A percentile compares a stretch with the other conserved stretches of the same genome.
Conservation (phyloP, 2,329 filamentous ascomycete species). For the Microsporum canis region DNA sequence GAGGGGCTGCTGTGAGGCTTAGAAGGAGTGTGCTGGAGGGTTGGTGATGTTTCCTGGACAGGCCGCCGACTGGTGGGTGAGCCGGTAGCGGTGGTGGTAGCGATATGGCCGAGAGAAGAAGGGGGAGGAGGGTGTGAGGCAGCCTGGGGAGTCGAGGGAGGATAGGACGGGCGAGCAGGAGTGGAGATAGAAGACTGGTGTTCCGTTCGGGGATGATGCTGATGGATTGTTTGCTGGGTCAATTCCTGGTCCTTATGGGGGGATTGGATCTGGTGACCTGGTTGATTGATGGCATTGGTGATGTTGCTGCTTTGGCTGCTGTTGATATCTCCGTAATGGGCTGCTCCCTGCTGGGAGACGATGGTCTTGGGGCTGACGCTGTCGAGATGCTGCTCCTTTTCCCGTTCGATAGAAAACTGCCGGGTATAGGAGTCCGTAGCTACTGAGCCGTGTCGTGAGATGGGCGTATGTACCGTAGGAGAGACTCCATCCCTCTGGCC, state of each 20-base stretch:
- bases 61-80: slow-evolving; percentile 3
- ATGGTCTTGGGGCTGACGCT: slow-evolving; percentile 69
- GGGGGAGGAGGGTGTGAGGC: not conserved
- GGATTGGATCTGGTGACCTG: not conserved
- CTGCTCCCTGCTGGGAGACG: slow-evolving; percentile 16
- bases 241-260: slow-evolving; percentile 1
- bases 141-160: slow-evolving; percentile 5
- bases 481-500: slow-evolving; percentile 21
- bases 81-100: not conserved
- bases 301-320: not conserved
- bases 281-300: not conserved
- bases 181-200: not conserved
- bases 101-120: not conserved
- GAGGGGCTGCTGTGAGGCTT: not conserved
- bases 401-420: slow-evolving; percentile 42
- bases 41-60: not conserved
- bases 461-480: slow-evolving; percentile 20
- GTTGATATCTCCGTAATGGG: slow-evolving; percentile 12
- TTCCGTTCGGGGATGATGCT: not conserved
- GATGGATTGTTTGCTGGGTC: slow-evolving; percentile 7
- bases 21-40: not conserved
- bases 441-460: slow-evolving; percentile 34
- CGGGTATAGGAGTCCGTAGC: slow-evolving; percentile 21
- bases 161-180: slow-evolving; percentile 5
- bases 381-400: slow-evolving; percentile 53